Percentiles rank a stretch among this genome's conserved stretches.
Evolutionary conservation across 1,139 yeast genomes (phyloP).

Genomic region (Debaryomyces sp.): DNA sequence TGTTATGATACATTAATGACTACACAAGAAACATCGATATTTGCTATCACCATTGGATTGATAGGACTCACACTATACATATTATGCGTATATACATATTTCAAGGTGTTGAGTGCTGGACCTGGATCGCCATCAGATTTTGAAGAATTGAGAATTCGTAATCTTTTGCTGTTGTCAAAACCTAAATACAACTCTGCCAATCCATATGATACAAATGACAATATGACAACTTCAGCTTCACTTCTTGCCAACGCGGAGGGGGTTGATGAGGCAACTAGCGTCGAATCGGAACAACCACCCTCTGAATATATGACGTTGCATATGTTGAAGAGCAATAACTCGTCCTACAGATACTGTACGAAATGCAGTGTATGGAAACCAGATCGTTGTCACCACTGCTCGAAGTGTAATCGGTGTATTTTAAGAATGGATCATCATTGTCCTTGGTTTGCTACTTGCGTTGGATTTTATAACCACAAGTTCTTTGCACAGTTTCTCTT

Average conservation of each 20-base stretch:
- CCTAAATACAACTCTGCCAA: constrained; percentile 13
- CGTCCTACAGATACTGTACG: constrained; percentile 36
- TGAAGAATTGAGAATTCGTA: constrained; percentile 22
- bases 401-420: constrained; percentile 68
- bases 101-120: constrained; percentile 56
- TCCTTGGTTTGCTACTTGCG: constrained; percentile 93
- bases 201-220: constrained; percentile 13
- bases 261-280: not conserved
- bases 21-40: constrained; percentile 12
- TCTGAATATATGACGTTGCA: constrained; percentile 19
- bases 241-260: constrained; percentile 10
- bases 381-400: constrained; percentile 91
- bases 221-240: constrained; percentile 6
- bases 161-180: constrained; percentile 12
- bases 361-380: constrained; percentile 91
- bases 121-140: constrained; percentile 64
- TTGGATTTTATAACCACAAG: constrained; percentile 66
- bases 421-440: constrained; percentile 90
- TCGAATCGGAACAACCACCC: constrained; percentile 19
- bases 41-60: constrained; percentile 17
- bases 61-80: constrained; percentile 23
- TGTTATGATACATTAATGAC: constrained; percentile 20
- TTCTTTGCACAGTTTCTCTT: constrained; percentile 73
- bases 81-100: constrained; percentile 48
- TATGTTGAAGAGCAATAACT: constrained; percentile 14